Evolutionary conservation across 2,329 filamentous ascomycete genomes (phyloP), one percentile per base, ranked within the genome.

Genomic region (Monosporascus sp.): DNA sequence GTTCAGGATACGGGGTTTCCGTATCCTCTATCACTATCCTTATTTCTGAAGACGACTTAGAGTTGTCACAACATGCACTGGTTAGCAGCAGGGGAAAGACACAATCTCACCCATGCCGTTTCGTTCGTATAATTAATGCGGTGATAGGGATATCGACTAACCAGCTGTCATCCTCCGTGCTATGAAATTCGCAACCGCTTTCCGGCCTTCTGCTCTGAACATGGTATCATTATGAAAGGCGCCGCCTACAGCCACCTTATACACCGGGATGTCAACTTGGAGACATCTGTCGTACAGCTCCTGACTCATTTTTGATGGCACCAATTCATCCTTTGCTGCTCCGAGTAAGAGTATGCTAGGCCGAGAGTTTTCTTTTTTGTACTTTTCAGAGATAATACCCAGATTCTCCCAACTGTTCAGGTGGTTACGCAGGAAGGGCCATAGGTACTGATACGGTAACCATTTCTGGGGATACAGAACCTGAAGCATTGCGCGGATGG

Each of bases 391-490:
- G 37, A 84, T 74, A 27, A 65, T 50, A 3, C 68, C 72, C 31
- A 85, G 58, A 56, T 83, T 83, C 51, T 70, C 65, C 71, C 70
- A 78, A 58, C 74, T 82, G 58, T 85, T 78, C 37, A 85, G 69
- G 41, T 81, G 78, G 55, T 79, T 91, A 59, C 87, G 78, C 11
- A 92, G 74, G 63, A 92, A 91, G 0, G 86, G 86, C 76, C 84
- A 83, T 0, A 93, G 75, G 65, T 92, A 84, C 47, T 81, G 80
- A 66, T 93, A 93, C 0, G 89, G 89, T 7, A 92, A 73, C 87
- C 88, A 92, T 60, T 81, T 88, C 61, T 91, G 87, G 1, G 88
- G 88, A 63, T 92, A 93, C 3, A 93, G 68, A 1, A 81, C 83
- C 43, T 80, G 72, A 6, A 93, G 74, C 87, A 93, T 91, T 19